Percentiles rank a stretch among this genome's conserved stretches.
phyloP scores from a whole-genome alignment of 2,329 filamentous ascomycete species.

The Onygenales sp. region DNA sequence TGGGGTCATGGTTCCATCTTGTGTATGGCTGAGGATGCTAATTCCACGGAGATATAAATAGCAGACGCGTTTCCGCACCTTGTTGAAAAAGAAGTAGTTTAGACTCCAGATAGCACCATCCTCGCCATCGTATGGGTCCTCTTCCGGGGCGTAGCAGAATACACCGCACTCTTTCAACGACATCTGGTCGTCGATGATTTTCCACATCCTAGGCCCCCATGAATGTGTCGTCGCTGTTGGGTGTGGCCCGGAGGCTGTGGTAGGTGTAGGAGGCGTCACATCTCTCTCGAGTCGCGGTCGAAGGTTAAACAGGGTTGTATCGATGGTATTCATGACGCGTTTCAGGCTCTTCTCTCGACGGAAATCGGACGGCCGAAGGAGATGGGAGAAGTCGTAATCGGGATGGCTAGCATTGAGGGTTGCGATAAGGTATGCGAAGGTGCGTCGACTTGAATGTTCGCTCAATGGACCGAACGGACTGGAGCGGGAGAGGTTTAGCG shows the following conservation, averaged over 20 bases:
- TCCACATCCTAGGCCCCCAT: constrained; percentile 90
- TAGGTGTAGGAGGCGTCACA: constrained; percentile 31
- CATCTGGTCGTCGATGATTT: constrained; percentile 90
- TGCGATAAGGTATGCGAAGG: constrained; percentile 91
- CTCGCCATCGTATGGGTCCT: constrained; percentile 87
- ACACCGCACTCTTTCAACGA: constrained; percentile 76
- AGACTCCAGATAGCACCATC: constrained; percentile 90
- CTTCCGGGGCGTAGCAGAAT: constrained; percentile 81
- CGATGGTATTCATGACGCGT: constrained; percentile 75
- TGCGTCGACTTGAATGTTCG: constrained; percentile 78
- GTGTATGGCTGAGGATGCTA: constrained; percentile 56
- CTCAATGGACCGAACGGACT: constrained; percentile 89
- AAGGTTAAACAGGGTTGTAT: constrained; percentile 79
- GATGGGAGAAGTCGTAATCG: constrained; percentile 94
- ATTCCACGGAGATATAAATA: constrained; percentile 91
- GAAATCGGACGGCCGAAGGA: constrained; percentile 82
- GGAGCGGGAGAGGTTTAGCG: constrained; percentile 68
- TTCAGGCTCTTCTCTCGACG: constrained; percentile 71
- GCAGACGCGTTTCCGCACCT: constrained; percentile 78
- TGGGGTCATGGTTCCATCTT: constrained; percentile 38
- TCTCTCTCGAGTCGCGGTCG: constrained; percentile 50
- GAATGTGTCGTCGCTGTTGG: constrained; percentile 46
- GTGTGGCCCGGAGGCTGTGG: constrained; percentile 37
- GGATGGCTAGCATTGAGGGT: constrained; percentile 92
- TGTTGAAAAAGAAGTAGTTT: constrained; percentile 98